Evolutionary conservation across 163 green algal species (phyloP).

Genomic region (Scenedesmus sp.): DNA sequence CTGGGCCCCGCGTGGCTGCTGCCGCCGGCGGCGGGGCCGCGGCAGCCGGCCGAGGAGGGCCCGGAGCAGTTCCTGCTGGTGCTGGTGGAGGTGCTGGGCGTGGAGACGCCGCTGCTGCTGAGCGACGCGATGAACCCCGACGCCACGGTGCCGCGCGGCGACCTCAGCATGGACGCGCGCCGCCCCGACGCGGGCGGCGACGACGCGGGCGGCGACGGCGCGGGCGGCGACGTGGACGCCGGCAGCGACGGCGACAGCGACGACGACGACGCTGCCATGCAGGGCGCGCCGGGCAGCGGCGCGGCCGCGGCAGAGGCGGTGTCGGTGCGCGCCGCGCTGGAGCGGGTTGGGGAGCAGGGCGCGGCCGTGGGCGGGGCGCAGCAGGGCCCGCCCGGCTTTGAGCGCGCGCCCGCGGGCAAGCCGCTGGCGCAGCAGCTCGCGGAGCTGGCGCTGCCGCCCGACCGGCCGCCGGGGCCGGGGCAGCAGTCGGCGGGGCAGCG

Average conservation of each 20-base stretch:
- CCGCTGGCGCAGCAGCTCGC: conserved; percentile 26
- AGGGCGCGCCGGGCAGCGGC: background rate
- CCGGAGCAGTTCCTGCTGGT: conserved; percentile 48
- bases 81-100: conserved; percentile 51
- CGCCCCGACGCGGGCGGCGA: background rate
- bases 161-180: background rate
- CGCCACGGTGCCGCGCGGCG: conserved; percentile 29
- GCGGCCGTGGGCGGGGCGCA: background rate
- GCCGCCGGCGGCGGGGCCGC: background rate
- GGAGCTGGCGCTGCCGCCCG: conserved; percentile 13
- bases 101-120: conserved; percentile 58
- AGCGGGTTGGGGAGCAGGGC: conserved; percentile 4
- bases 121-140: conserved; percentile 55
- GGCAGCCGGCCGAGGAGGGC: background rate
- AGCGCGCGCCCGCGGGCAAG: background rate
- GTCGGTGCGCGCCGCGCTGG: conserved; percentile 22
- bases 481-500: conserved; percentile 39
- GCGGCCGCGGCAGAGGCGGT: too few species aligned
- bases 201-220: background rate
- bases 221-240: background rate
- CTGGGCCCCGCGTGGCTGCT: conserved; percentile 63
- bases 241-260: background rate
- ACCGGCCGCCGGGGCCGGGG: background rate
- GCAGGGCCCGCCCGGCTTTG: conserved; percentile 22
- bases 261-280: background rate